phyloP scores from a whole-genome alignment of 495 filamentous ascomycete species.

The Cladorrhinum samala region DNA sequence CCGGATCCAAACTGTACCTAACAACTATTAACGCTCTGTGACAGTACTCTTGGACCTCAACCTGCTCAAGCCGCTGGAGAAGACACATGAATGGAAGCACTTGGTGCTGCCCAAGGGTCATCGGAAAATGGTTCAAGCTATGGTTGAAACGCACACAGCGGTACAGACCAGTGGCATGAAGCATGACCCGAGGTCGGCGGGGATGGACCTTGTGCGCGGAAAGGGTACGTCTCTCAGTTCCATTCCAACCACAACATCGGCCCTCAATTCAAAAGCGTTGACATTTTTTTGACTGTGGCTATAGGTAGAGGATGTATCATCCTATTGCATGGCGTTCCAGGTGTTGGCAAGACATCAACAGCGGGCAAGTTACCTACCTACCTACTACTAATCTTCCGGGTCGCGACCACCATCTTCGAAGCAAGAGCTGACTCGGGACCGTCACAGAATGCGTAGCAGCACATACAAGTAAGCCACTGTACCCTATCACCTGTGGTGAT shows the following conservation, averaged over 20 bases:
- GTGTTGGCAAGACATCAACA: slow-evolving; percentile 38
- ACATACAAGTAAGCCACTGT: slow-evolving; percentile 16
- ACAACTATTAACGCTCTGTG: not conserved
- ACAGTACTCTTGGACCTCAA: slow-evolving; percentile 20
- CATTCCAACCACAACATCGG: not conserved
- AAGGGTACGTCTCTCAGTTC: slow-evolving; percentile 8
- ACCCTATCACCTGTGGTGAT: slow-evolving; percentile 22
- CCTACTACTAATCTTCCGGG: not conserved
- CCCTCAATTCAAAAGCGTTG: no score
- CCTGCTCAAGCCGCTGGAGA: slow-evolving; percentile 10
- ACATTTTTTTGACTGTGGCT: no score
- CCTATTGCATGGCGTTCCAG: slow-evolving; percentile 42
- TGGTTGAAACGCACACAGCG: slow-evolving; percentile 24
- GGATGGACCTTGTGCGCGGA: slow-evolving; percentile 13
- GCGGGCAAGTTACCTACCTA: slow-evolving; percentile 19
- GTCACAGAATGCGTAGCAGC: slow-evolving; percentile 18
- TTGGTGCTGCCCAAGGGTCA: slow-evolving; percentile 30
- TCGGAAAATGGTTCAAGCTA: slow-evolving; percentile 29
- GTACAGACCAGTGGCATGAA: slow-evolving; percentile 10
- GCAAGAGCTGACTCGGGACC: no score
- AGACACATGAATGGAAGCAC: slow-evolving; percentile 22
- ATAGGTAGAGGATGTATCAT: slow-evolving; percentile 40
- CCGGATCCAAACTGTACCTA: not conserved
- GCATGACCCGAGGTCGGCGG: not conserved
- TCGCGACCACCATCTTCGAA: no score